These are phyloP conservation scores for Elsinoe perseae DNA, from an alignment of 2,329 filamentous ascomycete species.

Conservation along the genomic window DNA sequence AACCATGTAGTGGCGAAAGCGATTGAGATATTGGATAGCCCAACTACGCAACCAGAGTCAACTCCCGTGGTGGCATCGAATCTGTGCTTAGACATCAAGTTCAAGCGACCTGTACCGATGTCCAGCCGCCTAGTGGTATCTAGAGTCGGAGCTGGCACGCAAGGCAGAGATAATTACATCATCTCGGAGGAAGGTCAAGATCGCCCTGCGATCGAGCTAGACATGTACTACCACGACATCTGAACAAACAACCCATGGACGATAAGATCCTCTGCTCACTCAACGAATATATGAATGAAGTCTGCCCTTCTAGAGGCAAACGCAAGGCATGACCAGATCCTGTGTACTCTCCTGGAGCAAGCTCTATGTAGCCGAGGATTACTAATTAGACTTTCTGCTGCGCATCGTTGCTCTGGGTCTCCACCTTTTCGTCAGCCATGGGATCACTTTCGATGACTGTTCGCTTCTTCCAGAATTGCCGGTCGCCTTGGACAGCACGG, in stretches of 20 bases:
- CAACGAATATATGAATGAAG: no score
- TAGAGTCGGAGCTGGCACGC: not conserved
- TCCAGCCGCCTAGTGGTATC: not conserved
- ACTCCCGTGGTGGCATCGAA: no score
- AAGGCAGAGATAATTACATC: not conserved
- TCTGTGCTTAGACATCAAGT: not conserved
- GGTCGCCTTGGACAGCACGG: slow-evolving; percentile 58
- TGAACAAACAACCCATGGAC: no score
- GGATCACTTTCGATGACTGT: slow-evolving; percentile 7
- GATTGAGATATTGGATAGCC: not conserved
- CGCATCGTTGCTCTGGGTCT: not conserved
- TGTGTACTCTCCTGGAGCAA: not conserved
- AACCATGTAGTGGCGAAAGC: slow-evolving; percentile 20
- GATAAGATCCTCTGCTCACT: no score
- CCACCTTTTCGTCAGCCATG: slow-evolving; percentile 1
- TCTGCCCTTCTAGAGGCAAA: no score
- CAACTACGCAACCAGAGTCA: no score
- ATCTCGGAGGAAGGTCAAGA: not conserved
- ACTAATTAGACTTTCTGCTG: not conserved
- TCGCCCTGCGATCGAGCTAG: not conserved
- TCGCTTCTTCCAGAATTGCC: slow-evolving; percentile 59
- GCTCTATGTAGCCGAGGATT: not conserved
- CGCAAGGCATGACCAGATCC: not conserved
- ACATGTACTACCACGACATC: no score
- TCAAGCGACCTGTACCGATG: not conserved